Percentiles rank a stretch among this genome's conserved stretches.
Evolutionary conservation across 306 rosid genomes (phyloP).

Genomic region (Casuarina cunninghamiana): DNA sequence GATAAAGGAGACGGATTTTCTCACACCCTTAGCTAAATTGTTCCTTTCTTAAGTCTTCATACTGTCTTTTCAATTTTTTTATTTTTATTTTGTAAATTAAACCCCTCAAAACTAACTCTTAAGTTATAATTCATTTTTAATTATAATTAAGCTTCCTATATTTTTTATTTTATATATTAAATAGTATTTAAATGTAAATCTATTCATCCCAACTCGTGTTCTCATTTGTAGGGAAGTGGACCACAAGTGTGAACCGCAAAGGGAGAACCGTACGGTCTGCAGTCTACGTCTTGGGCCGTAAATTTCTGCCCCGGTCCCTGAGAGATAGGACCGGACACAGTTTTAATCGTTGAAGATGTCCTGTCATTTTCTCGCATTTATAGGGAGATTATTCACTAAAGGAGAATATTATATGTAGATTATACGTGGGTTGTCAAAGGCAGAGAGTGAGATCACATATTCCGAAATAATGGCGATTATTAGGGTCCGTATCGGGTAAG

Average conservation of each 20-base stretch:
- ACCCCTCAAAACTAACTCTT: too few relatives aligned
- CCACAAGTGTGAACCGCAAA: background rate
- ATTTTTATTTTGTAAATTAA: too few relatives aligned
- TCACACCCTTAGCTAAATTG: background rate
- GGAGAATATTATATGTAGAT: background rate
- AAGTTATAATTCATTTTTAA: too few relatives aligned
- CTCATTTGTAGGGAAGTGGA: background rate
- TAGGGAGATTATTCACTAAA: background rate
- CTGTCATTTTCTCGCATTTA: slow-evolving; percentile 54
- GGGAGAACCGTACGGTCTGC: background rate
- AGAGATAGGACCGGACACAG: slow-evolving; percentile 42
- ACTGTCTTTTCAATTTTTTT: too few relatives aligned
- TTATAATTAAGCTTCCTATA: too few relatives aligned
- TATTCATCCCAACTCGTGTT: too few relatives aligned
- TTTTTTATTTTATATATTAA: too few relatives aligned
- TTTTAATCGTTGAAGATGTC: slow-evolving; percentile 33
- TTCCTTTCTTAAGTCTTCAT: too few relatives aligned
- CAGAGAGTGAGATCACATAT: background rate
- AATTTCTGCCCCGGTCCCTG: slow-evolving; percentile 34
- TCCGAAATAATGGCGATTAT: background rate
- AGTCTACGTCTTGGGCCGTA: slow-evolving; percentile 31
- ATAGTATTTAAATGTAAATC: too few relatives aligned
- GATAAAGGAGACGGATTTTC: background rate
- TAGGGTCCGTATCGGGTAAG: background rate
- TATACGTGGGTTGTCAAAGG: background rate